Base-by-base conservation (phyloP, 2,329 filamentous ascomycete species). In the Chrysoporthe cubensis region DNA sequence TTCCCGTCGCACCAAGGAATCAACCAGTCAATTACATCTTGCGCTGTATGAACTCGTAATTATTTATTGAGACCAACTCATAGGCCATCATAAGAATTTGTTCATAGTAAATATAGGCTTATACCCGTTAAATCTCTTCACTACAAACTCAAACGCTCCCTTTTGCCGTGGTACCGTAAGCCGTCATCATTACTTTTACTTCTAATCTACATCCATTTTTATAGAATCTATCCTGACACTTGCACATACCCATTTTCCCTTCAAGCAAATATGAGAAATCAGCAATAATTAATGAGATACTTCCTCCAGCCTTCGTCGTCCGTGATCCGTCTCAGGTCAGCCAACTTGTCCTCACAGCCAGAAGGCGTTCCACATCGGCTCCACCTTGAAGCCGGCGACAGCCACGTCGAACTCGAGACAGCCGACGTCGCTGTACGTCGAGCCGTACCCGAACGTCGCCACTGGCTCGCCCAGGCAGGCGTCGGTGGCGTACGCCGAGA, bases 281-380 rank as follows among this genome's bases (percentile, higher is more conserved):
- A 5, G 3, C 7, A 32, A 3, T 9, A 5, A 54, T 2, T 9
- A 5, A 54, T 32, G 21, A 32, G 21, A 54, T 4, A 26, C 6
- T 21, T 26, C 21, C 11, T 54, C 14, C 50, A 21, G 9, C 13
- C 16, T 14, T 16, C 32, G 4, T 48, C 18, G 3, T 21, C 7
- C 50, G 21, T 34, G 21, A 18, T 32, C 16, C 50, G 21, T 13
- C 11, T 13, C 26, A 13, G 4, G 3, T 11, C 26, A 26, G 26
- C 46, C 13, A 26, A 14, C 48, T 14, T 4, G 11, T 1, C 48
- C 21, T 54, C 50, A 46, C 52, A 65, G 43, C 66, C 57, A 60
- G 14, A 60, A 58, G n/a, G 62, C 61, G 46, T 59, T 63, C 61
- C 62, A 64, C 62, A 63, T 6, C 21, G 61, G 44, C 32, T 52